Conservation (phyloP, 1,139 yeast species). For the Komagataea norvegica region DNA sequence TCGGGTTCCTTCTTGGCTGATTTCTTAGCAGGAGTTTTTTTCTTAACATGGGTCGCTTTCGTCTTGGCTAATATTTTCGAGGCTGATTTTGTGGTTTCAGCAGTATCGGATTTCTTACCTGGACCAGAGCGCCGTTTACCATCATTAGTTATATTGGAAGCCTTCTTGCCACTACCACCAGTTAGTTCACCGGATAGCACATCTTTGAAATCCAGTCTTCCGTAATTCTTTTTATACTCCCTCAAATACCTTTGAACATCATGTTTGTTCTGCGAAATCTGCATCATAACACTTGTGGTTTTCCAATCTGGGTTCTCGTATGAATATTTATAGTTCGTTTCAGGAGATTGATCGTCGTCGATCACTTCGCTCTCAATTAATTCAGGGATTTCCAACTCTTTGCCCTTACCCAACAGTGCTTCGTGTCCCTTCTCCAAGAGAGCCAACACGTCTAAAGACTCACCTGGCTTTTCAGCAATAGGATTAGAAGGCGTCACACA, state of each 20-base stretch:
- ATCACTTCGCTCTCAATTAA: slow-evolving; percentile 2
- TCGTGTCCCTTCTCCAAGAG: slow-evolving; percentile 38
- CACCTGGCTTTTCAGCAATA: slow-evolving; percentile 70
- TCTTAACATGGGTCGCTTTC: too few species aligned
- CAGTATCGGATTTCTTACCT: too few species aligned
- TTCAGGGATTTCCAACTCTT: slow-evolving; percentile 15
- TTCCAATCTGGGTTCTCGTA: slow-evolving; percentile 21
- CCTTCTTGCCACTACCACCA: background rate
- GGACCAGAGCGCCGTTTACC: too few species aligned
- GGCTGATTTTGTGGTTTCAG: too few species aligned
- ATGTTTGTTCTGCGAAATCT: slow-evolving; percentile 27
- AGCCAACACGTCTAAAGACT: slow-evolving; percentile 55
- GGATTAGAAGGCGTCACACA: slow-evolving; percentile 91
- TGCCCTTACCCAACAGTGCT: slow-evolving; percentile 20
- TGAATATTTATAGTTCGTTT: slow-evolving; percentile 12
- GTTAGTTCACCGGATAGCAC: slow-evolving; percentile 12
- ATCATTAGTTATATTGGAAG: too few species aligned
- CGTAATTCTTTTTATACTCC: slow-evolving; percentile 14
- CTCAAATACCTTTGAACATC: slow-evolving; percentile 27
- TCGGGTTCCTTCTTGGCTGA: too few species aligned
- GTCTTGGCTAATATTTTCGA: too few species aligned
- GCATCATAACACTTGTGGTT: slow-evolving; percentile 29
- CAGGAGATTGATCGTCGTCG: background rate
- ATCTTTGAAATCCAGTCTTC: slow-evolving; percentile 11
- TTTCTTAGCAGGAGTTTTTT: too few species aligned